These are phyloP conservation scores for Trichoderma virens DNA, from an alignment of 495 filamentous ascomycete genomes.

Conservation along the genomic window DNA sequence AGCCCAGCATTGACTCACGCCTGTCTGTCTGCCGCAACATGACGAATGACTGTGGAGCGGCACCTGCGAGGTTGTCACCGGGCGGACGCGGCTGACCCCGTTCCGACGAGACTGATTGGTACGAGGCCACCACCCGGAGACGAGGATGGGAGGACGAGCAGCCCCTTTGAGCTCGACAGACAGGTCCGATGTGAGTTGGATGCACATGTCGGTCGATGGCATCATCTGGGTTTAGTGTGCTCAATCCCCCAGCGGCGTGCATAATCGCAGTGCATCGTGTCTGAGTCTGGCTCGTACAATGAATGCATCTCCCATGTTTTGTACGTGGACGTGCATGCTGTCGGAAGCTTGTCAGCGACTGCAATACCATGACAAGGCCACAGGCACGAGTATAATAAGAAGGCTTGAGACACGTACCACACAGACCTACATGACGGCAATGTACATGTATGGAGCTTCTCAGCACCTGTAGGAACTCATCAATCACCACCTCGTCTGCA, in stretches of 20 bases:
- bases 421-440: background rate
- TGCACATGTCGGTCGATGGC: background rate
- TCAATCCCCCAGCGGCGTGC: background rate
- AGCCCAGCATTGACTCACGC: background rate
- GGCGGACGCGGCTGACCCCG: slow-evolving; percentile 5
- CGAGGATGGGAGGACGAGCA: background rate
- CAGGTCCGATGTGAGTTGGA: background rate
- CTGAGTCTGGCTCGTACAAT: background rate
- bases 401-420: background rate
- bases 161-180: background rate
- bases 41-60: slow-evolving; percentile 1
- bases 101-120: background rate
- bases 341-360: background rate
- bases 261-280: background rate
- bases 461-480: background rate
- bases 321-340: background rate
- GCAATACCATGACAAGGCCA: background rate
- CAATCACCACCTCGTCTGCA: background rate
- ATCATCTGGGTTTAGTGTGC: slow-evolving; percentile 1
- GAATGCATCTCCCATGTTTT: background rate
- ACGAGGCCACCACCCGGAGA: background rate
- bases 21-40: background rate
- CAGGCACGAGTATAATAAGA: background rate
- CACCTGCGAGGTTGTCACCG: slow-evolving; percentile 1
- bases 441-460: background rate